Evolutionary conservation across 345 rosid genomes (phyloP), one percentile per base, ranked within the genome.

Genomic region (Brassica juncea): DNA sequence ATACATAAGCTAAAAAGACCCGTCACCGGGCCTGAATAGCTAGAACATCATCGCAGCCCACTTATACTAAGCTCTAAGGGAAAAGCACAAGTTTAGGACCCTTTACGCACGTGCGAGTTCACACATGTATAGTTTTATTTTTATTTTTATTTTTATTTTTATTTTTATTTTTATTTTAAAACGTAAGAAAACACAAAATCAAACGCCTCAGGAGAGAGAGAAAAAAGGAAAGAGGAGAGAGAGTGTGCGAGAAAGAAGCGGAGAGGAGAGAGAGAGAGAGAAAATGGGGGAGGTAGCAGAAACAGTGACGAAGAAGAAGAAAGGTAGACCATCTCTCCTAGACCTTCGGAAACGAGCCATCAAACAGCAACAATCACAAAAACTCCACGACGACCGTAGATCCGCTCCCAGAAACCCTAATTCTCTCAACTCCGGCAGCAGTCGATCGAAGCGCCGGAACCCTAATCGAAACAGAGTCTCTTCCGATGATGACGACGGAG

Each of bases 251-350:
- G 75, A 21, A 11, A 10, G 3, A 25, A 70, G 19, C 57, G 57
- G 52, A 21, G 52, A 27, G 39, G 39, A 15, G 57, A 44, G 65
- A 27, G 66, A 68, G 58, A 14, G 78, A n/a, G 28, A 78, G 34
- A 76, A 44, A 81, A 84, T 80, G 86, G 83, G 83, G 35, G 92
- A 89, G 77, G 83, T 80, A 78, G 87, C 87, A 30, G 87, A 81
- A 44, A 83, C 87, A 81, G 80, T 84, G 91, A 83, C 82, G 85
- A 87, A 85, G 97, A 91, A 82, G 92, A 94, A 94, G 81, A 94
- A 94, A 86, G 99, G 99, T 14, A 89, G 99, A 39, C 99, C 99
- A 1, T 92, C 99, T 73, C 92, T 94, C 7, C 75, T 94, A 60
- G 99, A 94, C 87, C 89, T 94, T 65, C 95, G 91, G 73, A 92